Percentiles rank a stretch among this genome's conserved stretches.
Conservation (phyloP, 2,329 filamentous ascomycete genomes). For the Emergomyces pasteurianus region DNA sequence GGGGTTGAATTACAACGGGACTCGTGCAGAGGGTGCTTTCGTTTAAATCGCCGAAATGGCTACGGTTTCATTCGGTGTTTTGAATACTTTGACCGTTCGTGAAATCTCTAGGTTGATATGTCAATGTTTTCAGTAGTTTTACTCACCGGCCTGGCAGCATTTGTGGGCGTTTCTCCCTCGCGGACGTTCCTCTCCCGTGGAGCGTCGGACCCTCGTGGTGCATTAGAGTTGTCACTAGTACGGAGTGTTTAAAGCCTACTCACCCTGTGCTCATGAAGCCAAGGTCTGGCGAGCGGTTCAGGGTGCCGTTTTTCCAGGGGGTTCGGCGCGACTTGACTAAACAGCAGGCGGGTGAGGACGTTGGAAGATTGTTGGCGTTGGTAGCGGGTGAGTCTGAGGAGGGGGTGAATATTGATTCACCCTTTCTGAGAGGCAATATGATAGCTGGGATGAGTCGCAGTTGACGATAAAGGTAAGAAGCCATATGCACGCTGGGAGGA, state of each 20-base stretch:
- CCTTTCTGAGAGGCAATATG: constrained; percentile 40
- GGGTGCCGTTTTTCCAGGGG: constrained; percentile 39
- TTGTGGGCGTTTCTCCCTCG: no score
- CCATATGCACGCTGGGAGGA: constrained; percentile 37
- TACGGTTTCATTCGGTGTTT: no score
- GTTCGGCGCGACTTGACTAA: constrained; percentile 38
- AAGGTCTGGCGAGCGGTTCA: constrained; percentile 33
- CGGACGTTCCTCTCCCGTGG: no score
- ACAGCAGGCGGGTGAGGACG: constrained; percentile 28
- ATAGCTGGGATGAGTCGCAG: constrained; percentile 46
- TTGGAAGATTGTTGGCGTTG: constrained; percentile 14
- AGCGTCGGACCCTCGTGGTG: no score
- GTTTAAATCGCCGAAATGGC: no score
- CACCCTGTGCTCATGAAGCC: constrained; percentile 30
- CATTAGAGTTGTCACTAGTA: constrained; percentile 33
- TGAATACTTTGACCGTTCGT: no score
- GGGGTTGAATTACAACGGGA: no score
- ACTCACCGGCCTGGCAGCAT: no score
- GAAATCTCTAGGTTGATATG: no score
- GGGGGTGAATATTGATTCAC: constrained; percentile 34
- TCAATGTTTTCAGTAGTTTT: no score
- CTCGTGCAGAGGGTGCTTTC: no score
- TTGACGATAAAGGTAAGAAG: constrained; percentile 43
- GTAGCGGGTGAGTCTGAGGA: constrained; percentile 23
- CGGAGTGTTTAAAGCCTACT: constrained; percentile 31